A percentile compares a stretch with the other conserved stretches of the same genome.
Conservation (phyloP, 2,329 filamentous ascomycete genomes). For the Exophiala dermatitidis region DNA sequence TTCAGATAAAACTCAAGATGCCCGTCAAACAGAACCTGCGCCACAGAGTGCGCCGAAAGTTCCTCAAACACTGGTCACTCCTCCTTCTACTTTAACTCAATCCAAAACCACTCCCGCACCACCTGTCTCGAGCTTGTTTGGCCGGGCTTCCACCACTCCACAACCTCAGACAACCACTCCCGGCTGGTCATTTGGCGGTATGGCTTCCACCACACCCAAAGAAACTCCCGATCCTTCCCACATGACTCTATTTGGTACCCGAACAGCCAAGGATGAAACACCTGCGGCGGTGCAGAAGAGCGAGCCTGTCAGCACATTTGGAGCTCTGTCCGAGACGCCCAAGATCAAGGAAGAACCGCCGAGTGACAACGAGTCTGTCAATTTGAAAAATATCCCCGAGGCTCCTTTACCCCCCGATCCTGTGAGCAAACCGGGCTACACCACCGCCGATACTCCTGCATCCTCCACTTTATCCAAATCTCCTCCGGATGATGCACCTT, state of each 20-base stretch:
- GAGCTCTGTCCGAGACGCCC: slow-evolving; percentile 25
- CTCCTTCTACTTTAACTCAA: slow-evolving; percentile 25
- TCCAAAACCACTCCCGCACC: slow-evolving; percentile 28
- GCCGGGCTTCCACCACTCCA: slow-evolving; percentile 28
- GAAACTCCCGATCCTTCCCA: slow-evolving; percentile 28
- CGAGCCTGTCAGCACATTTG: slow-evolving; percentile 26
- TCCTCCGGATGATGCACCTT: slow-evolving; percentile 23
- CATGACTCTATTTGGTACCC: slow-evolving; percentile 31
- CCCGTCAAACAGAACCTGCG: slow-evolving; percentile 1
- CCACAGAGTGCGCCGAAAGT: slow-evolving; percentile 7
- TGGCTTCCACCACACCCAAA: slow-evolving; percentile 26
- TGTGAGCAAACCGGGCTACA: slow-evolving; percentile 41
- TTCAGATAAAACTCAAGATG: slow-evolving; percentile 13
- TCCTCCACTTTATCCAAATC: slow-evolving; percentile 28
- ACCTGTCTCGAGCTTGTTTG: slow-evolving; percentile 33
- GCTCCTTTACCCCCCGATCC: slow-evolving; percentile 42
- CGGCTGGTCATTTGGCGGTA: slow-evolving; percentile 19
- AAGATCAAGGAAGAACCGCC: slow-evolving; percentile 33
- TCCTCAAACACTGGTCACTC: slow-evolving; percentile 20
- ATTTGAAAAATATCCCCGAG: slow-evolving; percentile 31
- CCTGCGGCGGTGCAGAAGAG: slow-evolving; percentile 30
- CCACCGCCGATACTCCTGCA: slow-evolving; percentile 43
- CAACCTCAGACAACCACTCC: slow-evolving; percentile 30
- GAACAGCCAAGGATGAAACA: slow-evolving; percentile 26
- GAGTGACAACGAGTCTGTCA: slow-evolving; percentile 29